phyloP scores from a whole-genome alignment of 495 filamentous ascomycete genomes.

The Penicillium fimorum region DNA sequence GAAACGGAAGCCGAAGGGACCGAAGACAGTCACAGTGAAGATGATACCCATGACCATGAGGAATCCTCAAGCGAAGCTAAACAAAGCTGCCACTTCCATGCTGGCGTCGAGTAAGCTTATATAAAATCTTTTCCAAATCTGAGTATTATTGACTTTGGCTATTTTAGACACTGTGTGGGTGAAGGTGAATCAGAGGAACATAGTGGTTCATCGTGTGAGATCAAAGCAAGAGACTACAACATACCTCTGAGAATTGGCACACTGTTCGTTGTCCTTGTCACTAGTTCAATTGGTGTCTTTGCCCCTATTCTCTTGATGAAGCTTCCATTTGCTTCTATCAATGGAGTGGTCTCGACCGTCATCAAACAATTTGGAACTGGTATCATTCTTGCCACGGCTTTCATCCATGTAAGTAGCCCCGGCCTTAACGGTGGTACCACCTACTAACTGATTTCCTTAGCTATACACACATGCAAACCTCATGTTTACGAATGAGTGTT shows the following conservation, averaged over 20 bases:
- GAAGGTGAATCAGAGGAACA: constrained; percentile 32
- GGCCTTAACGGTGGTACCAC: not conserved
- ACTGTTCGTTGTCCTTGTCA: constrained; percentile 58
- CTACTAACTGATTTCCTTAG: constrained; percentile 30
- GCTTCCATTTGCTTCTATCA: constrained; percentile 31
- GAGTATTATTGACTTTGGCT: constrained; percentile 10
- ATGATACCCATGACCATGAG: constrained; percentile 10
- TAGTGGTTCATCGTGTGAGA: constrained; percentile 36
- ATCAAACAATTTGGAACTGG: constrained; percentile 75
- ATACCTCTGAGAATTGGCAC: constrained; percentile 57
- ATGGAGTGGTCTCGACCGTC: constrained; percentile 44
- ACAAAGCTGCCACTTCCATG: constrained; percentile 61
- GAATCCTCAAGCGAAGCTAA: constrained; percentile 14
- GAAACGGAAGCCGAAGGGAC: constrained; percentile 13
- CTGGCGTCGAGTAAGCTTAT: constrained; percentile 57
- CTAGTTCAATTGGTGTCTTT: constrained; percentile 47
- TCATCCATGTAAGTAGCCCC: constrained; percentile 55
- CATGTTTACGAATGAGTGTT: constrained; percentile 62
- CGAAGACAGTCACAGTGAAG: not conserved
- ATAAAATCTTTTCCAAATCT: not conserved
- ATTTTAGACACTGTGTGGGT: constrained; percentile 48
- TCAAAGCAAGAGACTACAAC: constrained; percentile 55
- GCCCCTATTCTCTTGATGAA: constrained; percentile 40
- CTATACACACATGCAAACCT: constrained; percentile 62
- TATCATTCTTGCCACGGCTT: constrained; percentile 68